These are phyloP conservation scores for Candida dubliniensis DNA, from an alignment of 1,139 yeast species.

Conservation along the genomic window DNA sequence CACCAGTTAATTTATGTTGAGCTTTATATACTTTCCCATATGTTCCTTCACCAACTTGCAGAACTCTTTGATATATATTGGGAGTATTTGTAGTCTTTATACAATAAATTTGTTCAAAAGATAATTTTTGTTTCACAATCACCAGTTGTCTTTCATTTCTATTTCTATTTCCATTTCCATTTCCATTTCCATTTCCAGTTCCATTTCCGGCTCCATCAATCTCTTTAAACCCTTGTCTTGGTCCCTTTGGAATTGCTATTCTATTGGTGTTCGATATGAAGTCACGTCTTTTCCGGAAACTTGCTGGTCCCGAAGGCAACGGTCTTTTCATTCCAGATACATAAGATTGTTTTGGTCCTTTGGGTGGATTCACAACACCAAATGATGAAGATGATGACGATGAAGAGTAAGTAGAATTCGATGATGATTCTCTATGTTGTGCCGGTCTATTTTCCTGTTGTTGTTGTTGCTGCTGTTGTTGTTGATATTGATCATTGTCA, in stretches of 20 bases:
- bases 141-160: background rate
- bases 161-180: background rate
- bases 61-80: slow-evolving; percentile 39
- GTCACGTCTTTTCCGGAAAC: slow-evolving; percentile 16
- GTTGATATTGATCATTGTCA: slow-evolving; percentile 15
- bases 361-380: background rate
- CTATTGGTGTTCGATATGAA: slow-evolving; percentile 1
- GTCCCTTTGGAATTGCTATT: slow-evolving; percentile 19
- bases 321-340: slow-evolving; percentile 10
- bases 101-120: slow-evolving; percentile 30
- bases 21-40: slow-evolving; percentile 58
- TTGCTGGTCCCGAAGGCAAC: slow-evolving; percentile 19
- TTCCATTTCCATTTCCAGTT: background rate
- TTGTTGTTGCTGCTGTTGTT: slow-evolving; percentile 16
- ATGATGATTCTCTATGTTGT: slow-evolving; percentile 3
- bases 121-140: slow-evolving; percentile 1
- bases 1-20: slow-evolving; percentile 62
- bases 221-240: slow-evolving; percentile 6
- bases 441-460: slow-evolving; percentile 12
- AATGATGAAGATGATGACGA: slow-evolving; percentile 2
- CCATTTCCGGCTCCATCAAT: slow-evolving; percentile 1
- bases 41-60: slow-evolving; percentile 54
- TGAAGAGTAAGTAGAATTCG: slow-evolving; percentile 1
- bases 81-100: slow-evolving; percentile 26
- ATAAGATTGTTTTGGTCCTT: background rate